Evolutionary conservation across 2,329 filamentous ascomycete genomes (phyloP).

Genomic region (Sclerotinia borealis): DNA sequence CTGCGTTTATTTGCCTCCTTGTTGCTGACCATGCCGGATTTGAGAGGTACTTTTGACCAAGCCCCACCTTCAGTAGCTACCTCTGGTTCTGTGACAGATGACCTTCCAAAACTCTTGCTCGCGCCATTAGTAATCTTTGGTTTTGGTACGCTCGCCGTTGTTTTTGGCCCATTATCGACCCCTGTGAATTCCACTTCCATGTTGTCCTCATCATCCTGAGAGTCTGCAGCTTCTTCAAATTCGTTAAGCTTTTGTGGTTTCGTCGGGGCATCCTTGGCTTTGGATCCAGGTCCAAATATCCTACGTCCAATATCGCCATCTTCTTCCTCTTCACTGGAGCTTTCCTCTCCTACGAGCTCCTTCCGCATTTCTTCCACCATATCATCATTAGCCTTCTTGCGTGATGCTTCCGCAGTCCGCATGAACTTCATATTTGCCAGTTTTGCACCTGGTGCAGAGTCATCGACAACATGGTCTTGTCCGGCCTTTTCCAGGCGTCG

Average conservation of each 20-base stretch:
- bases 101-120: constrained; percentile 1
- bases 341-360: constrained; percentile 60
- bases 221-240: constrained; percentile 53
- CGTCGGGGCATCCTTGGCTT: constrained; percentile 34
- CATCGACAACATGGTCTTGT: constrained; percentile 42
- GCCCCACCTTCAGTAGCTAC: constrained; percentile 27
- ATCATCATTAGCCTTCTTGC: constrained; percentile 75
- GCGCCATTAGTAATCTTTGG: constrained; percentile 15
- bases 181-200: constrained; percentile 28
- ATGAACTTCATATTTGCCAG: constrained; percentile 90
- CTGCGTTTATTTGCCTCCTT: constrained; percentile 30
- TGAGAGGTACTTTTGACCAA: constrained; percentile 30
- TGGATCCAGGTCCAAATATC: constrained; percentile 54
- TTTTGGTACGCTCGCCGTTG: background rate
- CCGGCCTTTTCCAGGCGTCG: constrained; percentile 42
- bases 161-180: constrained; percentile 14
- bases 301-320: constrained; percentile 61
- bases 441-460: constrained; percentile 51
- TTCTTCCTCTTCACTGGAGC: constrained; percentile 48
- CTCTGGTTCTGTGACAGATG: constrained; percentile 8
- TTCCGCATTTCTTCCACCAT: constrained; percentile 62
- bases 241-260: constrained; percentile 38
- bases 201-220: constrained; percentile 37
- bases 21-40: constrained; percentile 21
- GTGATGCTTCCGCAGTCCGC: constrained; percentile 76